A percentile compares a stretch with the other conserved stretches of the same genome.
Conservation (phyloP, 768 basidiomycete species). For the Xerocomus brunneocitrinus region DNA sequence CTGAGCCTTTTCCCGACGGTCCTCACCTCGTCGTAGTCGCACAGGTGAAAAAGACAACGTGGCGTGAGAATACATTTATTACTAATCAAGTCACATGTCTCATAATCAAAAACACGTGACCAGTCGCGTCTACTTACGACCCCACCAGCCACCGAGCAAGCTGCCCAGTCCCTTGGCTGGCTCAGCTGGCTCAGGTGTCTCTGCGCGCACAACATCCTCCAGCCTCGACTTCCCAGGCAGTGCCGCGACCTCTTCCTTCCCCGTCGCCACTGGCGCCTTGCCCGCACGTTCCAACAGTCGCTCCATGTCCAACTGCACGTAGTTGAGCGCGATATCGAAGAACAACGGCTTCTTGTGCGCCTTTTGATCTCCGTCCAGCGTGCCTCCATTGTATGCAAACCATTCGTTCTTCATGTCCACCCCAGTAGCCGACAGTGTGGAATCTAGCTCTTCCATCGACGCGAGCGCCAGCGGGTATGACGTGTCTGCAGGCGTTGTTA, state of each 20-base stretch:
- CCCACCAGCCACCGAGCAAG: conserved; percentile 84
- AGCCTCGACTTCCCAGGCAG: conserved; percentile 48
- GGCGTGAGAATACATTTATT: conserved; percentile 17
- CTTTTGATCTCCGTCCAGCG: conserved; percentile 39
- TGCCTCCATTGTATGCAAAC: conserved; percentile 75
- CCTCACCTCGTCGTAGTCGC: conserved; percentile 9
- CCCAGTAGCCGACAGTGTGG: conserved; percentile 42
- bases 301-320: conserved; percentile 83
- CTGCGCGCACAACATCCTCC: conserved; percentile 45
- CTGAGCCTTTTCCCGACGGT: conserved; percentile 2
- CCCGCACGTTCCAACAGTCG: conserved; percentile 67
- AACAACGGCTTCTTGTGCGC: conserved; percentile 80
- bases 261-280: conserved; percentile 31
- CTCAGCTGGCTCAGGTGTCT: conserved; percentile 46
- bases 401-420: conserved; percentile 64
- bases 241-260: conserved; percentile 13
- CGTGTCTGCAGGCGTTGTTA: conserved; percentile 33
- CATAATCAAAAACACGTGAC: conserved; percentile 2
- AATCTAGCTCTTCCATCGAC: conserved; percentile 51
- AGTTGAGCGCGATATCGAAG: conserved; percentile 93
- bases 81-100: conserved; percentile 15
- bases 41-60: conserved; percentile 18
- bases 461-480: conserved; percentile 53
- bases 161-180: conserved; percentile 50
- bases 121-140: conserved; percentile 26